Base-by-base conservation (phyloP, 495 filamentous ascomycete genomes). In the Aspergillus leporis region DNA sequence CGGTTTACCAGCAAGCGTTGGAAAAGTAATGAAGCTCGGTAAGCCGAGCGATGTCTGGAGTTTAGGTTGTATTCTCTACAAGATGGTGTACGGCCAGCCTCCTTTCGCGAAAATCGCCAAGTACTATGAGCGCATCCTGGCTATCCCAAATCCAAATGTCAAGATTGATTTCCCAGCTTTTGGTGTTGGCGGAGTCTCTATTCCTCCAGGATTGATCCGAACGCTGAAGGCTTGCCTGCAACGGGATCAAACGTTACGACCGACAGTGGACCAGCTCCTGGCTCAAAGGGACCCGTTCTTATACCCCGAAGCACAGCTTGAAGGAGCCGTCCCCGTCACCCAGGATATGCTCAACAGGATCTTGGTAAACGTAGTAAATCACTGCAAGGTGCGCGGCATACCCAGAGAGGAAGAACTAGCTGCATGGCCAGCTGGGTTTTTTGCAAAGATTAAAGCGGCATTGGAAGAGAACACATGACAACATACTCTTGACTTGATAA, bases 31-130 rank as follows among this genome's bases (percentile, higher is more conserved):
- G 90, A 96, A 96, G 71, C 80, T 98, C 18, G 95, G 95, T 19
- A 98, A 97, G 63, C 89, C 93, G 14, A 91, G 88, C 64, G 94
- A 98, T 75, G 88, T 98, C 10, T 98, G 94, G 94, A 92, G 87
- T 72, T 74, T 98, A 28, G 94, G 94, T 9, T 98, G 94, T 67
- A 98, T 98, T 55, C 74, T 98, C 23, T 98, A 95, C 73, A 94
- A 98, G 73, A 96, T 98, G 91, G 89, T 91, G 0, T 98, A 98
- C 70, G 93, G 93, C 45, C 83, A 87, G 31, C 90, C 92, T 8
- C 94, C 94, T 4, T 98, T 98, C 64, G 91, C 90, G 10, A 92
- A 97, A 67, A 95, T 98, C 61, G 76, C 84, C 14, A 90, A 92
- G 74, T 90, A 89, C 69, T 88, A 92, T 76, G 86, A 76, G 59